Conservation (phyloP, 2,329 filamentous ascomycete species). For the Cladophialophora psammophila region DNA sequence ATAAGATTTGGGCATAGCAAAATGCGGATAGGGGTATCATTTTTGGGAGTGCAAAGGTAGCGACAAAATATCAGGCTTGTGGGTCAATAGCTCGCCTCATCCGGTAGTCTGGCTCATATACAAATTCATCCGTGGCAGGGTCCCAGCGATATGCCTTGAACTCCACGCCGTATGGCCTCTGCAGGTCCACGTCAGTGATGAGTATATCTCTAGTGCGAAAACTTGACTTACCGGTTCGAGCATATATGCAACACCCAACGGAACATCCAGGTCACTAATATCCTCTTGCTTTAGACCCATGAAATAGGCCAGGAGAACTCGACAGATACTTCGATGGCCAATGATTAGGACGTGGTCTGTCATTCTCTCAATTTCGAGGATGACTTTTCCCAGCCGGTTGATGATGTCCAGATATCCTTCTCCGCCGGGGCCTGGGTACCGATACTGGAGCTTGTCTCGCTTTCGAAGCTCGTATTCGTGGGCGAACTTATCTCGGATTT, state of each 20-base stretch:
- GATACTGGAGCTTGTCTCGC: constrained; percentile 90
- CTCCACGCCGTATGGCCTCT: constrained; percentile 94
- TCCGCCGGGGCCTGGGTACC: constrained; percentile 93
- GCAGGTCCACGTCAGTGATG: constrained; percentile 13
- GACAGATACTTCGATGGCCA: constrained; percentile 88
- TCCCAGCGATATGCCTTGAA: constrained; percentile 97
- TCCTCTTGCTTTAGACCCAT: constrained; percentile 89
- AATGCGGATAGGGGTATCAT: constrained; percentile 31
- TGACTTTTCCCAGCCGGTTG: constrained; percentile 91
- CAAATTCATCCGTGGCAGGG: constrained; percentile 77
- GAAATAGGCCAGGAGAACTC: constrained; percentile 95
- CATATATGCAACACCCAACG: constrained; percentile 90
- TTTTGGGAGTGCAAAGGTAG: constrained; percentile 3
- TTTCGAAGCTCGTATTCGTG: constrained; percentile 83
- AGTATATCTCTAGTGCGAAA: not conserved
- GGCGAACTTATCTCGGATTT: constrained; percentile 79
- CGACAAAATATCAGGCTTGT: constrained; percentile 34
- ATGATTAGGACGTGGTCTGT: constrained; percentile 94
- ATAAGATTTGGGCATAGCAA: not conserved
- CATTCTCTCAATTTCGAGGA: constrained; percentile 95
- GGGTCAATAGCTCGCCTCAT: constrained; percentile 58
- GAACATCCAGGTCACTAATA: constrained; percentile 93
- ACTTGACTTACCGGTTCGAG: constrained; percentile 73
- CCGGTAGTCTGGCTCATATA: constrained; percentile 84
- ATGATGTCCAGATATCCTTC: constrained; percentile 98